Evolutionary conservation across 1,284 basidiomycete species (phyloP).

Genomic region (Stereum hirsutum): DNA sequence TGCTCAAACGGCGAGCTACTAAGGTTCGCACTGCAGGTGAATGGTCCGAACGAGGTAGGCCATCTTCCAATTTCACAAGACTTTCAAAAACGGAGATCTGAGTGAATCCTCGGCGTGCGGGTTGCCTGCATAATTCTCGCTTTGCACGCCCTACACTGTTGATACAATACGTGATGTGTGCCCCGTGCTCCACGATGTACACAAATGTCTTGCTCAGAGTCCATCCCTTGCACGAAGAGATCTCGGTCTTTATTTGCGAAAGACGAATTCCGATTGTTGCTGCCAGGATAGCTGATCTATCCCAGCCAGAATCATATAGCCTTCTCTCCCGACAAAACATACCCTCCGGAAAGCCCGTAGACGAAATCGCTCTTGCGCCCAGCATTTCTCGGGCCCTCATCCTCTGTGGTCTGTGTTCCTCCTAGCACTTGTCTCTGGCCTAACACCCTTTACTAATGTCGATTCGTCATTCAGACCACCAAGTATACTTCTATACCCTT

Average conservation of each 20-base stretch:
- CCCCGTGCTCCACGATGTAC: too few relatives aligned
- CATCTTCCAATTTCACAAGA: too few relatives aligned
- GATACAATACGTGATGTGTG: too few relatives aligned
- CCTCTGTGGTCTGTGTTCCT: conserved; percentile 46
- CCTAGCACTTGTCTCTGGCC: conserved; percentile 2
- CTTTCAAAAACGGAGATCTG: too few relatives aligned
- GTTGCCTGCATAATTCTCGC: too few relatives aligned
- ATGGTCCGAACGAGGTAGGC: conserved; percentile 41
- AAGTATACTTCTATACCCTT: conserved; percentile 71
- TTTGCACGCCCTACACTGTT: too few relatives aligned
- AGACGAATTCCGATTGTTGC: too few relatives aligned
- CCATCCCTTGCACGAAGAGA: too few relatives aligned
- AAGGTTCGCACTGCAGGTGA: conserved; percentile 53
- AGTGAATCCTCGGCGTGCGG: too few relatives aligned
- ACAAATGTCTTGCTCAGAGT: too few relatives aligned
- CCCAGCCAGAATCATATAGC: conserved; percentile 53
- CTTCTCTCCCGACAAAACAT: conserved; percentile 60
- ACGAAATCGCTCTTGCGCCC: conserved; percentile 71
- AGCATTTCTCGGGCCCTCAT: conserved; percentile 65
- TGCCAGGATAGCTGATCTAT: conserved; percentile 1
- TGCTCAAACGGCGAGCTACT: conserved; percentile 66
- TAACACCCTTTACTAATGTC: conserved; percentile 7
- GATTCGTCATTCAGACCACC: conserved; percentile 44
- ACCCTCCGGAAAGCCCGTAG: conserved; percentile 55
- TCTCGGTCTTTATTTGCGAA: too few relatives aligned